Evolutionary conservation across 2,329 filamentous ascomycete genomes (phyloP), one percentile per base, ranked within the genome.

Genomic region (Zymoseptoria crescenta): DNA sequence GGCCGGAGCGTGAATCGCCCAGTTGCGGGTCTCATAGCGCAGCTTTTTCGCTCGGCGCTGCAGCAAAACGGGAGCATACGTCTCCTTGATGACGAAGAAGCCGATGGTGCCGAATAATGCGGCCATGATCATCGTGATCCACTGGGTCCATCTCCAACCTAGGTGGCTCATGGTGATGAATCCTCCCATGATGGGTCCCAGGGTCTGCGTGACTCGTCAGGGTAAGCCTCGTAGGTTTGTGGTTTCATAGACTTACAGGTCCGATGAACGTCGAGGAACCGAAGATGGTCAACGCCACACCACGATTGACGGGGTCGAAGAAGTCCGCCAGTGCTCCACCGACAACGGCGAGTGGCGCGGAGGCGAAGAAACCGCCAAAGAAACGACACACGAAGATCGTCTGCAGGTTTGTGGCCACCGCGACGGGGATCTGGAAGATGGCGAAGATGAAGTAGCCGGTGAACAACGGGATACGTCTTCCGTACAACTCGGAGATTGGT

Each of bases 381-480:
- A 84, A 84, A 1, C 82, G 77, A 57, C 75, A 79, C 19, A 84
- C 61, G 68, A 84, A 74, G 60, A 84, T 78, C 0, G 81, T 83
- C 51, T 81, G 64, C 1, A 83, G 56, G 63, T 83, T 82, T 52
- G 77, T 74, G 0, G 81, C 80, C 1, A 81, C 77, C 0, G 79
- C 81, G 6, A 82, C 78, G 0, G 80, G 78, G 52, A 84, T 80
- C 56, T 83, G 77, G 62, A 83, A 83, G 54, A 84, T 77, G 3
- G 75, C 74, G 61, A 83, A 82, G 45, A 76, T 59, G 24, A 73
- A 66, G 65, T 69, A 13, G 9, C 62, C 62, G 16, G 56, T 30
- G 55, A 66, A 64, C 1, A 66, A 57, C 2, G 80, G 80, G 4
- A 69, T 58, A 59, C 74, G 76, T 13, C 82, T 76, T 0, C 82